Conservation (phyloP, 129 eudicot species). For the Deinandra increscens region DNA sequence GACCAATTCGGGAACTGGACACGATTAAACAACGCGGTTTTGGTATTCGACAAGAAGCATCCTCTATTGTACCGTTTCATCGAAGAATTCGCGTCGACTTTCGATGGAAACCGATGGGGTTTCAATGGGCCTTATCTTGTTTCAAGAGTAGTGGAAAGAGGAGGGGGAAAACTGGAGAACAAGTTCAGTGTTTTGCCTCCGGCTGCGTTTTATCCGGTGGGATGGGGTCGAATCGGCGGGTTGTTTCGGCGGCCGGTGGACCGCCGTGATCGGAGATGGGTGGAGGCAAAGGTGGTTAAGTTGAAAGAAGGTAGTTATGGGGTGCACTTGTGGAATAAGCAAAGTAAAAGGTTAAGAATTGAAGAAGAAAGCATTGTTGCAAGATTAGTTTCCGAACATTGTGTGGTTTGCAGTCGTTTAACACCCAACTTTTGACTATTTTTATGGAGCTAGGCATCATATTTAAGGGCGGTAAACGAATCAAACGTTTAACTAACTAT, state of each 20-base stretch:
- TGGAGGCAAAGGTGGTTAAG: constrained; percentile 46
- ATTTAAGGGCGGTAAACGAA: too few species aligned
- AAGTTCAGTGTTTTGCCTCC: constrained; percentile 60
- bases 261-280: constrained; percentile 44
- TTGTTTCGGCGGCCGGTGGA: constrained; percentile 44
- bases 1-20: constrained; percentile 55
- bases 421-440: too few species aligned
- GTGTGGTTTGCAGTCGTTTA: constrained; percentile 68
- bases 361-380: constrained; percentile 71
- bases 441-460: too few species aligned
- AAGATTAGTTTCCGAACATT: constrained; percentile 51
- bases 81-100: constrained; percentile 66
- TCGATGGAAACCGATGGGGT: constrained; percentile 85
- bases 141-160: constrained; percentile 56
- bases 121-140: constrained; percentile 88
- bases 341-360: constrained; percentile 50
- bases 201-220: constrained; percentile 75
- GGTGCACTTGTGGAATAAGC: constrained; percentile 83
- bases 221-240: constrained; percentile 52
- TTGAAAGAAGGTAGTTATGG: constrained; percentile 48
- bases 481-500: too few species aligned
- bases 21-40: constrained; percentile 73
- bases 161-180: background rate
- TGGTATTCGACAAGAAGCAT: constrained; percentile 71
- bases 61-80: constrained; percentile 65